Conservation (phyloP, 495 filamentous ascomycete species). For the Penicillium subrubescens region DNA sequence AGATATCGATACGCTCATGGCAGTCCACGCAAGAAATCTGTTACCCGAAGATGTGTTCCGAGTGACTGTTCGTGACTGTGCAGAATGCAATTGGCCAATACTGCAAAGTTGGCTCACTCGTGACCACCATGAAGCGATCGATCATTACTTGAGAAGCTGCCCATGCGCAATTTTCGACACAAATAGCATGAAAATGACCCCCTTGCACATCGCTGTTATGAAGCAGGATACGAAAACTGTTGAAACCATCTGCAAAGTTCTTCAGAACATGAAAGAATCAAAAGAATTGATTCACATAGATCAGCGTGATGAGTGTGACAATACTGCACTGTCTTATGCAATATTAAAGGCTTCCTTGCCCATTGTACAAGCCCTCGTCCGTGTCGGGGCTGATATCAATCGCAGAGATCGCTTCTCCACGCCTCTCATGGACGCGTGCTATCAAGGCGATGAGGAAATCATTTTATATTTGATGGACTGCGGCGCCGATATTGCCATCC, state of each 20-base stretch:
- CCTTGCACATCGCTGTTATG: constrained; percentile 2
- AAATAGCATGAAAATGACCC: background rate
- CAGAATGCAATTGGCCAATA: background rate
- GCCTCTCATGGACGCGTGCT: background rate
- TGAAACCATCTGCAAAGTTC: background rate
- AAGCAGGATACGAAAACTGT: constrained; percentile 3
- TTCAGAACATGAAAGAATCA: background rate
- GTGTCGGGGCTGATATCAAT: too few species aligned
- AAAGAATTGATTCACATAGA: background rate
- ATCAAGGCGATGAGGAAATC: background rate
- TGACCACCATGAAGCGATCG: background rate
- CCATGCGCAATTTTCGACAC: constrained; percentile 4
- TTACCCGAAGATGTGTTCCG: background rate
- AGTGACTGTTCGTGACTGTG: background rate
- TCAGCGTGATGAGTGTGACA: background rate
- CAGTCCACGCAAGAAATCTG: background rate
- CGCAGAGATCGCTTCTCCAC: background rate
- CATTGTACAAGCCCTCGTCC: too few species aligned
- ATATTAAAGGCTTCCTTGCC: background rate
- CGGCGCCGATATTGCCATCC: background rate
- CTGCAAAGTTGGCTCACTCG: background rate
- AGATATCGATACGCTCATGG: background rate
- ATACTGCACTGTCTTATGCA: background rate
- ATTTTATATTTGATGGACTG: background rate
- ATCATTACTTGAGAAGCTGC: background rate